phyloP scores from a whole-genome alignment of 192 early-diverging fungal species.

The Ramicandelaber brevisporus region DNA sequence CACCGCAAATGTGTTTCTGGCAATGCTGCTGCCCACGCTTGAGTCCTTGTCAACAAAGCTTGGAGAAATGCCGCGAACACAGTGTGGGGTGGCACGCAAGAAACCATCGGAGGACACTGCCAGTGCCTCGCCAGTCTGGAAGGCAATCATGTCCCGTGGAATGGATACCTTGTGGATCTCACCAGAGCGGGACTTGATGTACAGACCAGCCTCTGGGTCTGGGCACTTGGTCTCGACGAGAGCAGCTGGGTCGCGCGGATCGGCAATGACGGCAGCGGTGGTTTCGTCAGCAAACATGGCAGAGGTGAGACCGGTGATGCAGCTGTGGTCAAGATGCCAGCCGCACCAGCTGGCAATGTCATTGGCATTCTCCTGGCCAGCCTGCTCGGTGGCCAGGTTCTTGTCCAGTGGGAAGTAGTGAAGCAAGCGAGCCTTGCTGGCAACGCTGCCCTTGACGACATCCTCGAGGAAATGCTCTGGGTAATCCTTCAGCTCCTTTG shows the following conservation, averaged over 20 bases:
- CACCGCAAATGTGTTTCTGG: constrained; percentile 39
- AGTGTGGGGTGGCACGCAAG: constrained; percentile 36
- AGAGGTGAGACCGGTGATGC: constrained; percentile 32
- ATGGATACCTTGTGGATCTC: constrained; percentile 20
- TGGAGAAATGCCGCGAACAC: constrained; percentile 27
- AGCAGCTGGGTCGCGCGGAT: constrained; percentile 5
- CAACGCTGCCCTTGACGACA: constrained; percentile 21
- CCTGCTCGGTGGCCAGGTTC: too few relatives aligned
- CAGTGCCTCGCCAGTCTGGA: constrained; percentile 42
- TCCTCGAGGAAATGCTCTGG: constrained; percentile 17
- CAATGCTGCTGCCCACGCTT: constrained; percentile 5
- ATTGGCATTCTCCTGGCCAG: constrained; percentile 3
- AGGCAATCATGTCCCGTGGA: constrained; percentile 29
- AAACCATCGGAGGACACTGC: constrained; percentile 18
- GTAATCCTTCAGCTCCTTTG: constrained; percentile 11
- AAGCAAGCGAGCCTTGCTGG: constrained; percentile 30
- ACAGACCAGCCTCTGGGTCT: constrained; percentile 22
- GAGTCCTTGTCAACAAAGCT: constrained; percentile 2
- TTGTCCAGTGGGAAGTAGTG: constrained; percentile 32
- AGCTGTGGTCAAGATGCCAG: constrained; percentile 36
- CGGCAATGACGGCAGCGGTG: constrained; percentile 4
- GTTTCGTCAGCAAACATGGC: constrained; percentile 24
- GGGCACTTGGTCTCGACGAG: constrained; percentile 12
- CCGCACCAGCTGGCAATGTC: constrained; percentile 41
- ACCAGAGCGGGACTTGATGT: constrained; percentile 22